Conservation (phyloP, 1,284 basidiomycete genomes). For the Cystobasidiaceae sp. region DNA sequence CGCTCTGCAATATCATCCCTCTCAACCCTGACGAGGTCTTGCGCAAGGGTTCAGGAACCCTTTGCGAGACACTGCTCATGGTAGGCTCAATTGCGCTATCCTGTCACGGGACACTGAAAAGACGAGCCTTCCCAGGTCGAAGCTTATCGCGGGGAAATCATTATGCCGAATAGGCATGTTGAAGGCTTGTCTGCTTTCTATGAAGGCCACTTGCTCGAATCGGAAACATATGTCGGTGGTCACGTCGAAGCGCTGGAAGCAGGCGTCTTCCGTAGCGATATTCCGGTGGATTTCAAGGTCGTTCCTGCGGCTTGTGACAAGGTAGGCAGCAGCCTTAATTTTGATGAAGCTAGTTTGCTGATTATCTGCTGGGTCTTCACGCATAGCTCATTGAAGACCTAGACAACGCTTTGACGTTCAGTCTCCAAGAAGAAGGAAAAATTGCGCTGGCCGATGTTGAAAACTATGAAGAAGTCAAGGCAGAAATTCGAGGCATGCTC, state of each 20-base stretch:
- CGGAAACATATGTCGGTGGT: conserved; percentile 97
- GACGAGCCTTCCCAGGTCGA: conserved; percentile 63
- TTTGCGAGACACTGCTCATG: conserved; percentile 98
- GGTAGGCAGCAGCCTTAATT: conserved; percentile 51
- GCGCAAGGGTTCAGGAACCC: conserved; percentile 89
- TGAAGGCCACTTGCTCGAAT: conserved; percentile 90
- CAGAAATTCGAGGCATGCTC: conserved; percentile 68
- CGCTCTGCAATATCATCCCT: conserved; percentile 98
- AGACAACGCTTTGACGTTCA: conserved; percentile 84
- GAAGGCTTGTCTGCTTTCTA: conserved; percentile 89
- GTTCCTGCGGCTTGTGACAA: conserved; percentile 79
- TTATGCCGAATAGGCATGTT: conserved; percentile 97
- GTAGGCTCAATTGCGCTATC: conserved; percentile 52
- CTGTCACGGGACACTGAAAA: neutral
- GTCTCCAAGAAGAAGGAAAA: conserved; percentile 81
- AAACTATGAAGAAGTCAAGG: conserved; percentile 92
- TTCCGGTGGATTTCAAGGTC: conserved; percentile 91
- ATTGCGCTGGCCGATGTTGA: conserved; percentile 74
- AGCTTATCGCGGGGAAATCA: conserved; percentile 83
- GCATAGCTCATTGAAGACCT: conserved; percentile 84
- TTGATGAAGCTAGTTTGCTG: conserved; percentile 9
- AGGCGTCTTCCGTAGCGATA: conserved; percentile 96
- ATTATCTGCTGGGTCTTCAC: neutral
- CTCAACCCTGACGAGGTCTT: conserved; percentile 94
- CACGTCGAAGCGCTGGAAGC: conserved; percentile 98